These are phyloP conservation scores for Brachypodium distachyon DNA, from an alignment of 202 grass and related monocot genomes.

Conservation along the genomic window DNA sequence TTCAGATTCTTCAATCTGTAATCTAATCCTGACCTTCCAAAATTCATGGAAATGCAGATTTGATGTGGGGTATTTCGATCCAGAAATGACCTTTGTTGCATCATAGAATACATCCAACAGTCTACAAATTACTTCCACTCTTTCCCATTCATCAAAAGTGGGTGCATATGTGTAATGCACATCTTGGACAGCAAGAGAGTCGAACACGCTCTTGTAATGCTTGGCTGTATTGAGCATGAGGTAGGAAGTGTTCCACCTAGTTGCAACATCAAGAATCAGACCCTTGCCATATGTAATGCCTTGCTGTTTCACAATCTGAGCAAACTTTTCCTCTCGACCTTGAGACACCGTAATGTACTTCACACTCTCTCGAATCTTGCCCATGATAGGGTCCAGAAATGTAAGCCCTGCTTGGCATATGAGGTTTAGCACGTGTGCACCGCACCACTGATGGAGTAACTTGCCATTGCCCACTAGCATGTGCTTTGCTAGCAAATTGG, in stretches of 20 bases:
- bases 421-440: not conserved
- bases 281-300: not conserved
- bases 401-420: not conserved
- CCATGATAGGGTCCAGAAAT: not conserved
- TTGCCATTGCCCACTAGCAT: not conserved
- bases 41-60: no score
- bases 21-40: no score
- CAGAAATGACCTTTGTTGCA: no score
- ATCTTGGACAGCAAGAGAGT: no score
- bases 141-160: no score
- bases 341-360: not conserved
- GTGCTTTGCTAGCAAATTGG: not conserved
- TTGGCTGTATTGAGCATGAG: not conserved
- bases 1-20: not conserved
- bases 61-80: no score
- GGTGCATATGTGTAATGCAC: no score
- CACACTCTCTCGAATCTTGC: not conserved
- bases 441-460: not conserved
- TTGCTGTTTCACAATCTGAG: not conserved
- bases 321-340: not conserved
- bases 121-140: no score
- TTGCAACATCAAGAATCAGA: not conserved
- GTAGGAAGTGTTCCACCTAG: not conserved
- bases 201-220: not conserved
- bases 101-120: no score